Base-by-base conservation (phyloP, 495 filamentous ascomycete species). In the Penicillium bovifimosum region DNA sequence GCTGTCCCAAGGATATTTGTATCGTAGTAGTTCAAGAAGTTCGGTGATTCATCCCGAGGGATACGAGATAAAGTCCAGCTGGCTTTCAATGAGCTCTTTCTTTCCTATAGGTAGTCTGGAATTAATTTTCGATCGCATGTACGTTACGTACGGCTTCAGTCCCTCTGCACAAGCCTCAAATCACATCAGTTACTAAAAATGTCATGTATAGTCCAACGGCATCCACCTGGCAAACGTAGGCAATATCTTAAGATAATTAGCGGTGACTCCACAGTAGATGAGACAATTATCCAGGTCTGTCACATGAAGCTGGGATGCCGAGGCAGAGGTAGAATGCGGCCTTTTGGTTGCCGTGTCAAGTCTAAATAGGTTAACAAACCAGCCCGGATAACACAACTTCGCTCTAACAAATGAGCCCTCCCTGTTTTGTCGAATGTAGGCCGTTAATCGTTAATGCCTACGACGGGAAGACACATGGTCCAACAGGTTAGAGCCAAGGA, bases 181-280 rank as follows among this genome's bases (percentile, higher is more conserved):
- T 27, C 33, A 26, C 13, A 39, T 31, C 46, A 48, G 31, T 43
- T 33, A 33, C 41, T 29, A 11, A 43, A 31, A 26, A 6, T 31
- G 41, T 26, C 41, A 42, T 9, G 29, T 48, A 34, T 48, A 48
- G n/a, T 16, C 34, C 46, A 49, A 49, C 24, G 40, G 34, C 20
- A 49, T 39, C 46, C 24, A 17, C 33, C 45, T 47, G 33, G 45
- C 33, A 47, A 47, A 47, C 32, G 38, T 47, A 47, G 32, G 35
- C 13, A 48, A 31, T 48, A 48, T 48, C n/a, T 18, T 11, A 48
- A 29, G 46, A 48, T 20, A 48, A 48, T 1, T 38, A 36, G 32
- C 29, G 14, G 42, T 45, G 11, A 20, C 42, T 33, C 33, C 4
- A 17, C 42, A 45, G 29, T 13, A 6, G 13, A 31, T 31, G 27